phyloP scores from a whole-genome alignment of 106 monocot genomes.

The Platanthera zijinensis region DNA sequence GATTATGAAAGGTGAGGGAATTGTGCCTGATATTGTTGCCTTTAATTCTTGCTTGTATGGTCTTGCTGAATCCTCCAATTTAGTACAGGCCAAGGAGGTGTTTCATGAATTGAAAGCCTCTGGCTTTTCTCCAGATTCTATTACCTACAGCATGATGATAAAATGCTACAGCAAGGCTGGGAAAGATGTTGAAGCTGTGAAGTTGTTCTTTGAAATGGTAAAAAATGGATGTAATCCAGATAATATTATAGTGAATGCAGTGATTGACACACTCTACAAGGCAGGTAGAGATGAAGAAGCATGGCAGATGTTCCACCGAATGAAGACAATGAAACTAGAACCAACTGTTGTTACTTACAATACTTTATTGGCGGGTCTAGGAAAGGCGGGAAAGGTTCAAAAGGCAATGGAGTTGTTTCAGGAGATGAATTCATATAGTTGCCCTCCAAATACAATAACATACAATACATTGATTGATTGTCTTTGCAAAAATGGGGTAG shows the following conservation, averaged over 20 bases:
- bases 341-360: constrained; percentile 86
- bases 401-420: constrained; percentile 43
- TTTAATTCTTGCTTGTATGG: constrained; percentile 80
- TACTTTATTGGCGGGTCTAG: constrained; percentile 66
- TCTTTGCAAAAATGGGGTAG: constrained; percentile 66
- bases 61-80: constrained; percentile 57
- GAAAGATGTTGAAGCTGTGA: constrained; percentile 53
- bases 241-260: constrained; percentile 65
- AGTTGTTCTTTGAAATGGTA: constrained; percentile 60
- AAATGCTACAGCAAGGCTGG: constrained; percentile 78
- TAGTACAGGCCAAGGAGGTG: constrained; percentile 52
- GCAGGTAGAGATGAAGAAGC: constrained; percentile 65
- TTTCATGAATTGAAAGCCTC: constrained; percentile 48
- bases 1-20: constrained; percentile 59
- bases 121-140: constrained; percentile 73
- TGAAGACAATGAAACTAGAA: constrained; percentile 60
- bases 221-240: constrained; percentile 40
- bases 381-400: constrained; percentile 53
- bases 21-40: constrained; percentile 77
- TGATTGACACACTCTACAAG: constrained; percentile 82
- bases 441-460: constrained; percentile 64
- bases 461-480: constrained; percentile 83
- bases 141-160: constrained; percentile 88
- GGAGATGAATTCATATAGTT: constrained; percentile 42
- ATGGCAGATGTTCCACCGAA: constrained; percentile 57